These are phyloP conservation scores for Claviceps sp. DNA, from an alignment of 2,329 filamentous ascomycete species.

Conservation along the genomic window DNA sequence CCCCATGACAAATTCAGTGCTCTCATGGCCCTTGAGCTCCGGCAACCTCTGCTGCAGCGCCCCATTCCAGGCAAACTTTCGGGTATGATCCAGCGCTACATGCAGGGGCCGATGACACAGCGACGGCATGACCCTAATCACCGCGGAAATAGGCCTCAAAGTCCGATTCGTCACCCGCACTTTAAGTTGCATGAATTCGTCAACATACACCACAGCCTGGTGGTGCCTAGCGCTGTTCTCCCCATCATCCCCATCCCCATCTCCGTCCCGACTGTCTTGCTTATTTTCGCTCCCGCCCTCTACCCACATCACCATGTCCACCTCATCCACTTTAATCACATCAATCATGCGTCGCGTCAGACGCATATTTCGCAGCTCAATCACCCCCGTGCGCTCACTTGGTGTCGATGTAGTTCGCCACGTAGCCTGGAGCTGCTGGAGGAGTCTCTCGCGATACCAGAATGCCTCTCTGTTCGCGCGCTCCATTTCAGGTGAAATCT, in stretches of 20 bases:
- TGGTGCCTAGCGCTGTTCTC: constrained; percentile 7
- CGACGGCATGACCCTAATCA: constrained; percentile 65
- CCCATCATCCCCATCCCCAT: background rate
- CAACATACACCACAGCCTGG: constrained; percentile 19
- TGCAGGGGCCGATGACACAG: constrained; percentile 60
- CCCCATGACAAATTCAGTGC: constrained; percentile 50
- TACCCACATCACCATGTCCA: constrained; percentile 45
- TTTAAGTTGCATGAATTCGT: constrained; percentile 52
- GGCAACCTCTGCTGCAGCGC: constrained; percentile 64
- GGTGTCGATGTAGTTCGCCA: constrained; percentile 50
- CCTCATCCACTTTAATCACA: constrained; percentile 65
- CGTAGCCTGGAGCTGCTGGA: constrained; percentile 54
- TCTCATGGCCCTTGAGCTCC: constrained; percentile 43
- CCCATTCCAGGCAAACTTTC: constrained; percentile 76
- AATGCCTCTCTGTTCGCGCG: constrained; percentile 69
- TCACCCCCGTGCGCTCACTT: constrained; percentile 41
- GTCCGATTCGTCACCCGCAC: constrained; percentile 68
- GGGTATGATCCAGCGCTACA: constrained; percentile 66
- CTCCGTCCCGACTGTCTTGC: background rate
- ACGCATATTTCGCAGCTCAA: constrained; percentile 66
- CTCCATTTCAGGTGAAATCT: constrained; percentile 68
- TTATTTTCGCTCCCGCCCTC: constrained; percentile 5
- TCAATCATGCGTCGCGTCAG: constrained; percentile 71
- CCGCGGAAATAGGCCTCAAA: constrained; percentile 49
- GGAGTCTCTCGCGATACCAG: constrained; percentile 77